phyloP scores from a whole-genome alignment of 73 alveolate genomes.

The Tetrahymena malaccensis region DNA sequence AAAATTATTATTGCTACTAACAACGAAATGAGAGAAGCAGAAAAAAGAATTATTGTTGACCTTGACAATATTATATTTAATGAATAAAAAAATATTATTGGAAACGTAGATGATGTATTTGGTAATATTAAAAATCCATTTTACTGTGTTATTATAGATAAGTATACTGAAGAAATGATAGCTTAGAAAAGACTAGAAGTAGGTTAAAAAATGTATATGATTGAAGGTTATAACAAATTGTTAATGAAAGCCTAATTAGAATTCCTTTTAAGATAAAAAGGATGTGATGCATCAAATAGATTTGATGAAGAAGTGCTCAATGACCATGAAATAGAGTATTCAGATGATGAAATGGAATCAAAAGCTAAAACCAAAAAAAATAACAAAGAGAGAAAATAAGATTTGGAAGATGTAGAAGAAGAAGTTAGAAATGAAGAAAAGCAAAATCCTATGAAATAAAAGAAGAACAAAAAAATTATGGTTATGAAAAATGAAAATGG shows the following conservation, averaged over 20 bases:
- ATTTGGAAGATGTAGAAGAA: not conserved
- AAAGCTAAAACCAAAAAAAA: not conserved
- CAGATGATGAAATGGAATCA: constrained; percentile 36
- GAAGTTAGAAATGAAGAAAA: not conserved
- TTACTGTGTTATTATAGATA: constrained; percentile 18
- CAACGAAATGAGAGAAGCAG: not conserved
- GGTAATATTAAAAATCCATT: constrained; percentile 31
- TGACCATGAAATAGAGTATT: constrained; percentile 22
- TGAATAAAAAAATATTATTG: constrained; percentile 2
- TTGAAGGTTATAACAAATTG: not conserved
- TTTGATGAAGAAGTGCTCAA: constrained; percentile 40
- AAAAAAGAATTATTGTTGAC: constrained; percentile 8
- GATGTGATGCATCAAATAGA: constrained; percentile 41
- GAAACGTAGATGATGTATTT: constrained; percentile 36
- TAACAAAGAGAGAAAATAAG: constrained; percentile 21
- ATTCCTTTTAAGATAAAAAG: constrained; percentile 16
- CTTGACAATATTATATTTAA: constrained; percentile 1
- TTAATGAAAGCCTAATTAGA: not conserved
- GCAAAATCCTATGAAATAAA: not conserved
- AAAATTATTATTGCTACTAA: not conserved
- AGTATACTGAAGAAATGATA: constrained; percentile 3
- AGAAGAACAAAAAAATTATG: not conserved
- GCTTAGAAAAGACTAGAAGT: not conserved
- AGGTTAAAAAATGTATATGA: constrained; percentile 12
- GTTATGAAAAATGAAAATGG: not conserved